phyloP scores from a whole-genome alignment of 169 alveolate genomes.

The Blepharisma undulans region DNA sequence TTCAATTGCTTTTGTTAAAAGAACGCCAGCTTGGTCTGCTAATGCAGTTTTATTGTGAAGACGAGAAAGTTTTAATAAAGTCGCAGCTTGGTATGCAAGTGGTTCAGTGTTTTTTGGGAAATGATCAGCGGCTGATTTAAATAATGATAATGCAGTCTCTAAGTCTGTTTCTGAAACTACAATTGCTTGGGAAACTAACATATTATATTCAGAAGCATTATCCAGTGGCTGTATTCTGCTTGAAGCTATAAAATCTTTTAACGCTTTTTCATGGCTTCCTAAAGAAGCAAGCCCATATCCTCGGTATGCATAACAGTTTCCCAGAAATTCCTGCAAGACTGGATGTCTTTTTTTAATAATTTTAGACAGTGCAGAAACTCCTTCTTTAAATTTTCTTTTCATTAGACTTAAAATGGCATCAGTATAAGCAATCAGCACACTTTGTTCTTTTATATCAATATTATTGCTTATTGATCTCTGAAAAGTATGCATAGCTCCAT shows the following conservation, averaged over 20 bases:
- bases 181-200: constrained; percentile 49
- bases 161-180: constrained; percentile 42
- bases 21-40: constrained; percentile 49
- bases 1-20: constrained; percentile 17
- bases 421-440: constrained; percentile 39
- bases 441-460: constrained; percentile 37
- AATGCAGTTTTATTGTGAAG: constrained; percentile 23
- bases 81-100: constrained; percentile 42
- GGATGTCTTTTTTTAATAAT: constrained; percentile 35
- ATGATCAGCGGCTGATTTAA: constrained; percentile 48
- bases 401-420: constrained; percentile 60
- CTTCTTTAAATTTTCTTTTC: constrained; percentile 65
- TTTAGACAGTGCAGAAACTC: constrained; percentile 41
- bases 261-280: constrained; percentile 53
- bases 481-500: constrained; percentile 58
- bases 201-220: constrained; percentile 47
- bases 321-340: constrained; percentile 34
- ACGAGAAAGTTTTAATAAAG: constrained; percentile 29
- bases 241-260: constrained; percentile 47
- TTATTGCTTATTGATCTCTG: constrained; percentile 47
- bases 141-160: constrained; percentile 47
- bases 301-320: constrained; percentile 49
- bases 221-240: constrained; percentile 43
- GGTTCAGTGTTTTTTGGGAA: constrained; percentile 51
- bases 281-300: constrained; percentile 60